Evolutionary conservation across 495 filamentous ascomycete genomes (phyloP), one percentile per base, ranked within the genome.

Genomic region (Lepidopterella palustris): DNA sequence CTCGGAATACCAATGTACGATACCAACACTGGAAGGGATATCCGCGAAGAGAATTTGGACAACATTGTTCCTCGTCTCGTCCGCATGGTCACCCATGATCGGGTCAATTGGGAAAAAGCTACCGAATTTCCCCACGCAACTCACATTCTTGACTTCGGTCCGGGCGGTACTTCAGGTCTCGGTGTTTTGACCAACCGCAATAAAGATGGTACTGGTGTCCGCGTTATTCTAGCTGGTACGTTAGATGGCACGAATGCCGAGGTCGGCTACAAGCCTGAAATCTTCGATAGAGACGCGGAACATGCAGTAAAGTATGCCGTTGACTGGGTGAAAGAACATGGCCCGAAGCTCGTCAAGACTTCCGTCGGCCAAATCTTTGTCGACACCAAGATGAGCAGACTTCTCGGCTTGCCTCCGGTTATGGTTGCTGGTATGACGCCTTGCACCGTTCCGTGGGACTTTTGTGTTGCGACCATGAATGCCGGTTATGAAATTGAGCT

Each of bases 391-490:
- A 96, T 98, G 89, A 96, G 90, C 75, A 80, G 92, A 64, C 77
- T 96, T 21, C 78, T 97, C 31, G 92, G 93, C 32, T 79, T 95
- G 15, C 91, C 93, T 11, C 93, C 87, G 0, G 77, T 97, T 52
- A 88, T 96, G 85, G 90, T 96, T 13, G 89, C 92, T 31, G 92
- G 91, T 67, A 97, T 97, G 92, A 97, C 92, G 2, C 92, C 92
- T 15, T 87, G 85, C 62, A 97, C 92, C 15, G 91, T 96, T 1
- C 83, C 91, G 26, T 96, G 89, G 89, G 90, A 96, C 68, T 96
- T 97, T 66, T 88, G 96, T 35, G 88, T 89, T n/a, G 89, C 91
- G 1, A 92, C 88, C 0, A 96, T 95, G 87, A 95, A 92, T 59
- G 90, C 92, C 53, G 92, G 92, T 11, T 97, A 96, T 68, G 87